Evolutionary conservation across 495 filamentous ascomycete species (phyloP).

Genomic region (Lentithecium fluviatile): DNA sequence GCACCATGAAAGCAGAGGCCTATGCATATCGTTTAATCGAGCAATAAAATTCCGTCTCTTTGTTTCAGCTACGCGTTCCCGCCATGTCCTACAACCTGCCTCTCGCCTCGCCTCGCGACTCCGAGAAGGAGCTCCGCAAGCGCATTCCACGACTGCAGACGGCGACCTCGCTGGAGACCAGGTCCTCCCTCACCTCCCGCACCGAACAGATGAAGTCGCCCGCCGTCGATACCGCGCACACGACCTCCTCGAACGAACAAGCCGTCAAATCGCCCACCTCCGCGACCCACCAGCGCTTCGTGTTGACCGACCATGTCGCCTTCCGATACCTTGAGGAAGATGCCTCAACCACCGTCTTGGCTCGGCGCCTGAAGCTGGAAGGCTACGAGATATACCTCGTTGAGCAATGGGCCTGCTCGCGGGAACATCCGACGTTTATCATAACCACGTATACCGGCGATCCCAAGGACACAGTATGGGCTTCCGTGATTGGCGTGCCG

Average conservation of each 20-base stretch:
- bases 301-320: constrained; percentile 47
- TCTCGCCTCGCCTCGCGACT: constrained; percentile 1
- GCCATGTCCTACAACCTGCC: constrained; percentile 20
- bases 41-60: neutral
- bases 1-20: constrained; percentile 23
- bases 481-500: constrained; percentile 81
- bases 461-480: constrained; percentile 68
- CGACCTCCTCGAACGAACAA: constrained; percentile 4
- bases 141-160: constrained; percentile 26
- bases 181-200: neutral
- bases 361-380: constrained; percentile 63
- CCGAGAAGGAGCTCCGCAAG: constrained; percentile 22
- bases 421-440: constrained; percentile 82
- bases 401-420: constrained; percentile 96
- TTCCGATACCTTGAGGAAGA: constrained; percentile 82
- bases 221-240: neutral
- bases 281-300: constrained; percentile 44
- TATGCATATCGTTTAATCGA: constrained; percentile 2
- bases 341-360: constrained; percentile 68
- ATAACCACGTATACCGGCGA: constrained; percentile 95
- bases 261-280: constrained; percentile 12
- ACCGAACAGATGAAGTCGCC: constrained; percentile 9
- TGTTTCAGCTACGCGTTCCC: neutral
- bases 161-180: constrained; percentile 6
- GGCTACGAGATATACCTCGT: constrained; percentile 95